Conservation (phyloP, 1,284 basidiomycete genomes). For the Pseudozyma sp. region DNA sequence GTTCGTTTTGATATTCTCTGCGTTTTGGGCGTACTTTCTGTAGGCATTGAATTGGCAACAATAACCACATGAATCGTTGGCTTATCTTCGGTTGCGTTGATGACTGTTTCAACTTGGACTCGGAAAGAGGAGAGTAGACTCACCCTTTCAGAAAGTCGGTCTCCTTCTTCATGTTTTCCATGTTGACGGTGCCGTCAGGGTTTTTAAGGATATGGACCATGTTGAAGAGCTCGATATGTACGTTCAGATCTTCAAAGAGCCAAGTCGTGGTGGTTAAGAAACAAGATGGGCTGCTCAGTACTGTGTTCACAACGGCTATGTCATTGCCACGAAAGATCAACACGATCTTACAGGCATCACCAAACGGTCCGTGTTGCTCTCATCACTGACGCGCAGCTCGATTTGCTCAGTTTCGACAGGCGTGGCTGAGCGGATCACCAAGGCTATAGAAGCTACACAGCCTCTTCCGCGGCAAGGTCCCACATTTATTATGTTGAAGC, state of each 20-base stretch:
- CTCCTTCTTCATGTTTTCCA: constrained; percentile 48
- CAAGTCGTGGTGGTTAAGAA: constrained; percentile 8
- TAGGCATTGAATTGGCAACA: background rate
- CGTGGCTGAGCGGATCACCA: background rate
- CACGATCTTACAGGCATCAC: background rate
- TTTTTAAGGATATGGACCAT: constrained; percentile 47
- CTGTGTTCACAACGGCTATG: no score
- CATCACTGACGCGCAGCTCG: background rate
- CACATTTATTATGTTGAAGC: background rate
- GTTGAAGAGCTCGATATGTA: constrained; percentile 1
- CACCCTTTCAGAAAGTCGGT: constrained; percentile 43
- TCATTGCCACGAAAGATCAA: no score
- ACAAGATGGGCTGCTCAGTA: background rate
- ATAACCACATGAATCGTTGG: background rate
- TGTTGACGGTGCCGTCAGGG: constrained; percentile 53
- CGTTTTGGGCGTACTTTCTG: constrained; percentile 53
- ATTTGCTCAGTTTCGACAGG: background rate
- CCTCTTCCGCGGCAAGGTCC: background rate
- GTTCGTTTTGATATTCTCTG: constrained; percentile 47
- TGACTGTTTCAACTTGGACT: background rate
- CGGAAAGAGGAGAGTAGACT: constrained; percentile 8
- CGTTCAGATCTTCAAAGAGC: no score
- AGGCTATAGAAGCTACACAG: background rate
- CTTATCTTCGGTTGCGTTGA: no score
- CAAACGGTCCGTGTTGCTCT: background rate